A percentile compares a stretch with the other conserved stretches of the same genome.
Conservation (phyloP, 768 basidiomycete species). For the Pleurotus giganteus region DNA sequence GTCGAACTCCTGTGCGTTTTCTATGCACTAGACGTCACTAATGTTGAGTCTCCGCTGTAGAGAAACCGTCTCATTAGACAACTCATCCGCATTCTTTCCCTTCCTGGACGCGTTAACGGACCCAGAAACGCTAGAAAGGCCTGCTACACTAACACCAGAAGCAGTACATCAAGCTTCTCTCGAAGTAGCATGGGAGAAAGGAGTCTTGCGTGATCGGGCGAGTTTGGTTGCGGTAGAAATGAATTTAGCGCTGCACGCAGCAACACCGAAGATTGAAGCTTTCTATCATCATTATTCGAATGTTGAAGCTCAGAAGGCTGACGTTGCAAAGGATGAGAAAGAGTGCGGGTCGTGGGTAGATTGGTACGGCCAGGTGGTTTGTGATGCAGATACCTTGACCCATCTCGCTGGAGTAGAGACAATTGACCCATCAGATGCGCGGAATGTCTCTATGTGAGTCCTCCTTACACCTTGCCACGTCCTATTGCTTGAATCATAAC, state of each 20-base stretch:
- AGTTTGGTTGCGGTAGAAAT: slow-evolving; percentile 60
- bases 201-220: slow-evolving; percentile 47
- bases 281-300: slow-evolving; percentile 70
- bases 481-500: background rate
- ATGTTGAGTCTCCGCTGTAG: slow-evolving; percentile 39
- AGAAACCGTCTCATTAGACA: slow-evolving; percentile 77
- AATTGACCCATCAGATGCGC: slow-evolving; percentile 35
- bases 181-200: slow-evolving; percentile 44
- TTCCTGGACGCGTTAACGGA: slow-evolving; percentile 65
- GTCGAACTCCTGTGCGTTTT: slow-evolving; percentile 62
- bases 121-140: slow-evolving; percentile 36
- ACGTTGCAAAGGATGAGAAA: slow-evolving; percentile 21
- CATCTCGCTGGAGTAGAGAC: slow-evolving; percentile 51
- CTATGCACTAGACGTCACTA: too few relatives aligned
- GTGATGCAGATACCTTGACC: slow-evolving; percentile 59
- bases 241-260: slow-evolving; percentile 74
- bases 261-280: slow-evolving; percentile 80
- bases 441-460: slow-evolving; percentile 26
- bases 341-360: slow-evolving; percentile 77
- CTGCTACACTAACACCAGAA: slow-evolving; percentile 40
- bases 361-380: slow-evolving; percentile 76
- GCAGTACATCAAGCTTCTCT: slow-evolving; percentile 55
- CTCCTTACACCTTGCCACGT: background rate
- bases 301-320: slow-evolving; percentile 26
- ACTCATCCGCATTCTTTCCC: slow-evolving; percentile 72